Percentiles rank a stretch among this genome's conserved stretches.
These are phyloP conservation scores for Rhodosporidiobolus odoratus DNA, from an alignment of 768 basidiomycete genomes.

Conservation along the genomic window DNA sequence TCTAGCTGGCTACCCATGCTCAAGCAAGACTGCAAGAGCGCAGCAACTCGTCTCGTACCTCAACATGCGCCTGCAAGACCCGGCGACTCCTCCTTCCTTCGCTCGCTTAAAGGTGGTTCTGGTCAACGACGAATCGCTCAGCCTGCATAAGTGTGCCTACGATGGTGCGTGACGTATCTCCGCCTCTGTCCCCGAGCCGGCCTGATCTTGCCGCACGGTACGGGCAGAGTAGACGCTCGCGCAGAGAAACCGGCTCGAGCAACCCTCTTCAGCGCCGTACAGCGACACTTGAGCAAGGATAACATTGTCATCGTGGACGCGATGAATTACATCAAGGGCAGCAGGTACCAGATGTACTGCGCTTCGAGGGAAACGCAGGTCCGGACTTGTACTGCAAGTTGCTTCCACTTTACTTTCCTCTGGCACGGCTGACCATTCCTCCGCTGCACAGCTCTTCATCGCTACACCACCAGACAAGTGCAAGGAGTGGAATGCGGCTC, in stretches of 20 bases:
- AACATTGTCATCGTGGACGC: conserved; percentile 83
- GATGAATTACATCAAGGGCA: conserved; percentile 96
- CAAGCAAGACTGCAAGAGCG: conserved; percentile 77
- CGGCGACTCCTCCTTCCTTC: conserved; percentile 3
- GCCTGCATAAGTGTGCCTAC: conserved; percentile 32
- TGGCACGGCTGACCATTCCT: not conserved
- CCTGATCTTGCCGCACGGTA: not conserved
- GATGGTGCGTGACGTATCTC: conserved; percentile 30
- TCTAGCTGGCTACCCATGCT: conserved; percentile 76
- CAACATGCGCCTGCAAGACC: conserved; percentile 42
- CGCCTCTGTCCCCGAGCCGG: not conserved
- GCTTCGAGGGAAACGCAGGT: conserved; percentile 82
- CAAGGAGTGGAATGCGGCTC: conserved; percentile 63
- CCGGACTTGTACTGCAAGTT: conserved; percentile 75
- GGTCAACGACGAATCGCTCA: conserved; percentile 41
- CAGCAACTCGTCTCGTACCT: conserved; percentile 60
- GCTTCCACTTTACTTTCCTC: not conserved
- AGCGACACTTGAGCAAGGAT: conserved; percentile 64
- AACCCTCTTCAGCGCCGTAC: conserved; percentile 73
- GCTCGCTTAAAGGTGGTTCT: conserved; percentile 22
- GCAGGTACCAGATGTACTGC: conserved; percentile 96
- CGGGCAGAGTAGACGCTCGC: conserved; percentile 57
- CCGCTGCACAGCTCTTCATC: conserved; percentile 46
- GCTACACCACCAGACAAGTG: conserved; percentile 63
- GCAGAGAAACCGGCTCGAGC: conserved; percentile 84